Base-by-base conservation (phyloP, 257 asterid genomes). In the Marsdenia floribunda region DNA sequence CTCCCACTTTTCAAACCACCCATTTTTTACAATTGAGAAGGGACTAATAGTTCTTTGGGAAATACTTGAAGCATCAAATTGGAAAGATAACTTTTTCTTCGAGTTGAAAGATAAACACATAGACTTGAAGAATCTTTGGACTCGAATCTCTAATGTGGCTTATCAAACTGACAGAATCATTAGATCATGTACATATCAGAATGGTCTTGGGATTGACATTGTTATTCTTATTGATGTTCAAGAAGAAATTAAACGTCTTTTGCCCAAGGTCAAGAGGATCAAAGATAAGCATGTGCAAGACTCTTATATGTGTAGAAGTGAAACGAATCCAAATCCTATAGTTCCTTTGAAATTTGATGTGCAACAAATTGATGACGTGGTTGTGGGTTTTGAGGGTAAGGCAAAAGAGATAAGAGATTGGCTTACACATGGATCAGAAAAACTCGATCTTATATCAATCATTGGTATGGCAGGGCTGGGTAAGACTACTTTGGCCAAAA, bases 401-500 rank as follows among this genome's bases (percentile, higher is more conserved):
- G 47, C 47, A 6, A 7, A 42, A 1, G 47, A 42, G 47, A 42
- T 42, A 58, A 5, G 80, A 76, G 40, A 59, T 5, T n/a, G 29
- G 59, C 60, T 76, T 21, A 69, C 16, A 22, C 29, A 70, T 29
- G 42, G 21, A 61, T 38, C 65, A 13, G 6, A 33, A 15, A 50
- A 14, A 33, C 73, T 52, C 2, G 67, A 64, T 29, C 29, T 77
- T 72, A 55, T 77, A 40, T 53, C 77, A 1, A 72, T 77, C 37
- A 54, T 58, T 5, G 77, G 81, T 13, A 55, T 53, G 76, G 73
- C 68, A 1, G 81, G 81, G 6, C 12, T 77, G 6, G 81, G 77
- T 10, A 77, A 77, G 71, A 77, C 74, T 0, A 77, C 81, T n/a
- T 49, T 77, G 18, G 77, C 77, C n/a, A 54, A 29, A 10, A 42